A percentile compares a stretch with the other conserved stretches of the same genome.
phyloP scores from a whole-genome alignment of 1,284 basidiomycete genomes.

The Tetrapyrgos nigripes region DNA sequence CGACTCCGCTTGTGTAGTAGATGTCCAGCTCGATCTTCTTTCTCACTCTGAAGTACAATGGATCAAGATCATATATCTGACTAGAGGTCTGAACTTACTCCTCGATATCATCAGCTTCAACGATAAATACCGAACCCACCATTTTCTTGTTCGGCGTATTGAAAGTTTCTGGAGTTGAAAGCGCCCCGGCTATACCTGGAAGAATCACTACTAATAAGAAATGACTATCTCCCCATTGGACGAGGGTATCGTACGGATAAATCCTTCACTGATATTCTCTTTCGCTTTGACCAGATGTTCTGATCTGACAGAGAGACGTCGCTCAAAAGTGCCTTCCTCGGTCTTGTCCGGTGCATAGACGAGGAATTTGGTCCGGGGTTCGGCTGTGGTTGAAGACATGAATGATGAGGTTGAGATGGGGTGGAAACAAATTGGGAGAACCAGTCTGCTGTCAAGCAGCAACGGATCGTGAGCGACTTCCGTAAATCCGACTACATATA shows the following conservation, averaged over 20 bases:
- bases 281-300: conserved; percentile 52
- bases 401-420: no score
- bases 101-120: conserved; percentile 44
- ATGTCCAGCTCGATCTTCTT: conserved; percentile 56
- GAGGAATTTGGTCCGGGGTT: conserved; percentile 23
- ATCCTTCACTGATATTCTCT: conserved; percentile 45
- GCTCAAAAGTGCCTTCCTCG: conserved; percentile 52
- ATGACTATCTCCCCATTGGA: background rate
- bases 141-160: conserved; percentile 44
- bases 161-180: conserved; percentile 46
- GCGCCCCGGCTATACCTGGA: conserved; percentile 43
- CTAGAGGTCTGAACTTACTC: conserved; percentile 34
- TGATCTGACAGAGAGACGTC: conserved; percentile 53
- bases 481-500: no score
- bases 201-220: background rate
- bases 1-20: conserved; percentile 61
- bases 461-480: no score
- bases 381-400: background rate
- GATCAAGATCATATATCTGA: conserved; percentile 49
- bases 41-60: conserved; percentile 49
- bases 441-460: no score
- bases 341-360: conserved; percentile 39
- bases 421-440: no score
- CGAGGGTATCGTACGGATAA: conserved; percentile 43
- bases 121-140: conserved; percentile 49